Evolutionary conservation across 176 grass and related monocot species (phyloP).

Genomic region (Poa annua): DNA sequence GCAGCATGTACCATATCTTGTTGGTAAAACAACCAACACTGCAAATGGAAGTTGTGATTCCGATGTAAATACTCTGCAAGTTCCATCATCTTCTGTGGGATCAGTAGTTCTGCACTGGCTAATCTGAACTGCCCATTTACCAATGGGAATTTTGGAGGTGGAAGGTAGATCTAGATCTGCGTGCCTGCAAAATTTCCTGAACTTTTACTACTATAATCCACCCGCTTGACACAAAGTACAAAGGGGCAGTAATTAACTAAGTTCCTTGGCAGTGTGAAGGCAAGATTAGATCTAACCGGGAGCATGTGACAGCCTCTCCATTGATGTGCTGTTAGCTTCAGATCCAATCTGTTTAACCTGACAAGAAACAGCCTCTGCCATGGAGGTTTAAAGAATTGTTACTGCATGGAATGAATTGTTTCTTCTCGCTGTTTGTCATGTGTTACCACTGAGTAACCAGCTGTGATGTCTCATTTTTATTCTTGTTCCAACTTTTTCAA

Average conservation of each 20-base stretch:
- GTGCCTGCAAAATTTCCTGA: constrained; percentile 62
- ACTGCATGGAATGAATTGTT: constrained; percentile 63
- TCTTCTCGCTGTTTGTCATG: constrained; percentile 46
- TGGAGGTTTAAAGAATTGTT: constrained; percentile 49
- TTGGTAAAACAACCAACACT: constrained; percentile 48
- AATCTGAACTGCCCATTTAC: constrained; percentile 55
- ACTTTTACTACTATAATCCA: constrained; percentile 51
- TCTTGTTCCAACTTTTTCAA: constrained; percentile 49
- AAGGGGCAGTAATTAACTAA: constrained; percentile 46
- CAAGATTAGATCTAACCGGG: constrained; percentile 59
- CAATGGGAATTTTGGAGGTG: constrained; percentile 56
- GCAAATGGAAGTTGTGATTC: constrained; percentile 61
- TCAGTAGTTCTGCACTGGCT: constrained; percentile 47
- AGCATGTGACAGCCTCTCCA: constrained; percentile 53
- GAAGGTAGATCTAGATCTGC: constrained; percentile 72
- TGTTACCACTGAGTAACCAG: constrained; percentile 51
- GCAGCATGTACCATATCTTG: constrained; percentile 38
- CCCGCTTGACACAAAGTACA: constrained; percentile 54
- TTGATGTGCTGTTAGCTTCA: constrained; percentile 43
- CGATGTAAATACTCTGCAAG: constrained; percentile 63
- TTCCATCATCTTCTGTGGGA: constrained; percentile 59
- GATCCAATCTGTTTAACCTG: constrained; percentile 51
- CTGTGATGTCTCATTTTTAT: constrained; percentile 52
- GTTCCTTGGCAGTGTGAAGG: constrained; percentile 51
- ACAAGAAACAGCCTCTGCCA: constrained; percentile 55